phyloP scores from a whole-genome alignment of 2,329 filamentous ascomycete genomes.

The Zasmidium angulare region DNA sequence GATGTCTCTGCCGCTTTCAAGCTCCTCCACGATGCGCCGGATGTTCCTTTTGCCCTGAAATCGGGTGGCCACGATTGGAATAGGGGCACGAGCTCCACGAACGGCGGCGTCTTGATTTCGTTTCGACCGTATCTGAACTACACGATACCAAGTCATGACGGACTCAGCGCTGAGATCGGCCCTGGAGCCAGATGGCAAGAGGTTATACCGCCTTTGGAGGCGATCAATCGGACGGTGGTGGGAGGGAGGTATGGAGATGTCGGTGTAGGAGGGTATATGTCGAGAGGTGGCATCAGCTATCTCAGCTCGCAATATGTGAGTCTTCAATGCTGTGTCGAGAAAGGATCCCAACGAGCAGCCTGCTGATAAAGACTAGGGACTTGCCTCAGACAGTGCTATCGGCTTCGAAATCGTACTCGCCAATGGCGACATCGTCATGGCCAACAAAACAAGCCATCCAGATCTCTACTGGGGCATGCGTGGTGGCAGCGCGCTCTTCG shows the following conservation, averaged over 20 bases:
- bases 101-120: conserved; percentile 10
- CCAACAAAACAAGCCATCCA: conserved; percentile 43
- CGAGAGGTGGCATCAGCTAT: neutral
- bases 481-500: conserved; percentile 47
- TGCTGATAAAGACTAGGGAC: conserved; percentile 37
- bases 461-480: conserved; percentile 51
- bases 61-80: conserved; percentile 10
- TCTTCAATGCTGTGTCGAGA: neutral
- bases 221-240: neutral
- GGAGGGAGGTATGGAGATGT: neutral
- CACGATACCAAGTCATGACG: neutral
- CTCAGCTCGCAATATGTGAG: neutral
- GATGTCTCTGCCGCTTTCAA: conserved; percentile 12
- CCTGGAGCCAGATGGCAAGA: neutral
- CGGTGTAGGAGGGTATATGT: neutral
- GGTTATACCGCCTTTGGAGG: neutral
- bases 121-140: neutral
- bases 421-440: conserved; percentile 38
- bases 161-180: neutral
- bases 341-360: too few relatives aligned
- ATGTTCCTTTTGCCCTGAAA: conserved; percentile 8
- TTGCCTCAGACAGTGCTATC: conserved; percentile 41
- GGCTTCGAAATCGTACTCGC: conserved; percentile 36
- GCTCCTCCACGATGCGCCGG: conserved; percentile 3
- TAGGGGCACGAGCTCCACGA: conserved; percentile 3